Evolutionary conservation across 805 yeast species (phyloP).

Genomic region (Nakazawaea molendinolei): DNA sequence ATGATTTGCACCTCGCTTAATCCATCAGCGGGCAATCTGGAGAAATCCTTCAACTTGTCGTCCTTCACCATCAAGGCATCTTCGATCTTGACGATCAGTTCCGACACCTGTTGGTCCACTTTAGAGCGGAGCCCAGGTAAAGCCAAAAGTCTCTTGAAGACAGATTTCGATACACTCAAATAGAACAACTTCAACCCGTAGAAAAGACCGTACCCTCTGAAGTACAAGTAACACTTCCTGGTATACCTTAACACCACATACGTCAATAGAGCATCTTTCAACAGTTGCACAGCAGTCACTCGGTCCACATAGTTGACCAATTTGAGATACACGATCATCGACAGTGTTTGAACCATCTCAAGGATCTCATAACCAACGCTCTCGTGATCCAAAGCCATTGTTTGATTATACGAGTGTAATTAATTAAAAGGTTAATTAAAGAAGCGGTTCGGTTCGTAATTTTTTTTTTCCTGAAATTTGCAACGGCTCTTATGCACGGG

Average conservation of each 20-base stretch:
- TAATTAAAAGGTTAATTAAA: no score
- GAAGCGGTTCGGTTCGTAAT: no score
- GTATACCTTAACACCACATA: not conserved
- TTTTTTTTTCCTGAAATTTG: no score
- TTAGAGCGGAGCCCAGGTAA: constrained; percentile 49
- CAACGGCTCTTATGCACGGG: no score
- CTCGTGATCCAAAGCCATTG: no score
- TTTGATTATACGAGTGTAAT: no score
- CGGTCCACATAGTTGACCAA: not conserved
- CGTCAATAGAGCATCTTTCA: constrained; percentile 8
- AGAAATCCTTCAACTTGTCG: constrained; percentile 35
- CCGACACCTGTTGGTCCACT: constrained; percentile 54
- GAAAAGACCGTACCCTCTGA: constrained; percentile 33
- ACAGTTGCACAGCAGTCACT: not conserved
- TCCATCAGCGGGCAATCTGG: constrained; percentile 55
- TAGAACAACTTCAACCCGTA: constrained; percentile 21
- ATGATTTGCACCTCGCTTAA: constrained; percentile 39
- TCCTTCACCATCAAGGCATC: constrained; percentile 50
- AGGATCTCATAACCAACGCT: no score
- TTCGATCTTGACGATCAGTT: constrained; percentile 45
- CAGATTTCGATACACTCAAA: constrained; percentile 15
- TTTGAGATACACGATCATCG: no score
- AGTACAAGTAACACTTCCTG: constrained; percentile 8
- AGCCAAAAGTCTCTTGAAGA: constrained; percentile 28
- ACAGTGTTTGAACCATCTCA: no score